These are phyloP conservation scores for Annulohypoxylon truncatum DNA, from an alignment of 2,329 filamentous ascomycete genomes.

Conservation along the genomic window DNA sequence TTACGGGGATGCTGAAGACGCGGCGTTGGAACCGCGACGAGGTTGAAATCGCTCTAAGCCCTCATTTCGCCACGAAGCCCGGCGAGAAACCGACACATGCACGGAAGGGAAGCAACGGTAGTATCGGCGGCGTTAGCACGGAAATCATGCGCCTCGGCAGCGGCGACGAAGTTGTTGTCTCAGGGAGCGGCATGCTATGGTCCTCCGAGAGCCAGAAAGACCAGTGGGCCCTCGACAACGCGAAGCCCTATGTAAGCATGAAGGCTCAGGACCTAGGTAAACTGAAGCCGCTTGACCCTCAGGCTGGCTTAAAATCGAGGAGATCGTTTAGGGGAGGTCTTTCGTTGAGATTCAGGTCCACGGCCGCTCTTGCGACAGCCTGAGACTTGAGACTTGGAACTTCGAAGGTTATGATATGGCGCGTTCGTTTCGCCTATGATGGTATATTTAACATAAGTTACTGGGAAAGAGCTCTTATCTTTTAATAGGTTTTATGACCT, in stretches of 20 bases:
- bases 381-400: neutral
- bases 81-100: conserved; percentile 28
- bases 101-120: conserved; percentile 33
- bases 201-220: conserved; percentile 19
- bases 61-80: neutral
- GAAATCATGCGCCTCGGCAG: conserved; percentile 56
- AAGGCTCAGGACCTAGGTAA: conserved; percentile 5
- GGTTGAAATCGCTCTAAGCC: conserved; percentile 52
- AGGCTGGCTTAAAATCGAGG: conserved; percentile 28
- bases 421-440: conserved; percentile 8
- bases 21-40: conserved; percentile 58
- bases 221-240: conserved; percentile 16
- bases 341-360: conserved; percentile 28
- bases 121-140: conserved; percentile 46
- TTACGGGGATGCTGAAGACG: conserved; percentile 62
- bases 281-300: neutral
- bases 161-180: conserved; percentile 58
- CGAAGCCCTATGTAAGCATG: neutral
- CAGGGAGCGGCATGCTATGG: conserved; percentile 54
- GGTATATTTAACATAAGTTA: neutral
- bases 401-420: neutral
- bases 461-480: neutral
- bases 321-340: conserved; percentile 31
- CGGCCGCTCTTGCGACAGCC: neutral
- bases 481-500: neutral